phyloP scores from a whole-genome alignment of 441 rosid species.

The Erodium trifolium region DNA sequence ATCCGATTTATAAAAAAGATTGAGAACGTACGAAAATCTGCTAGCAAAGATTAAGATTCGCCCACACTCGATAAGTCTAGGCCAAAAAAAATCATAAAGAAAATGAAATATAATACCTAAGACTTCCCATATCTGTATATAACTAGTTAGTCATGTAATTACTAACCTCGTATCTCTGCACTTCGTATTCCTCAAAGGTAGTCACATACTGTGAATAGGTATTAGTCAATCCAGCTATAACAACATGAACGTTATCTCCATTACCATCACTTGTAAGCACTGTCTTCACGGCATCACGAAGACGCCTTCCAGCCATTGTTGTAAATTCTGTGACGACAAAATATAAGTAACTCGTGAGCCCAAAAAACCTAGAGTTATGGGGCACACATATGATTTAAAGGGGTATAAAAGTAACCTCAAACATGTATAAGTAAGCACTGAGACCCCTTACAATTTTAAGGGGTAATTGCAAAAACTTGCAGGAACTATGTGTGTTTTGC shows the following conservation, averaged over 20 bases:
- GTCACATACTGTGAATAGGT: slow-evolving; percentile 91
- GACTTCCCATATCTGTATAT: background rate
- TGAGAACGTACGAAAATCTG: background rate
- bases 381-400: background rate
- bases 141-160: background rate
- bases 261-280: slow-evolving; percentile 26
- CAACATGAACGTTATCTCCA: slow-evolving; percentile 49
- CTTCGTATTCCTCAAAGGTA: slow-evolving; percentile 78
- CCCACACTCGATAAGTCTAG: background rate
- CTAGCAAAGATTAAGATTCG: background rate
- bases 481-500: too few relatives aligned
- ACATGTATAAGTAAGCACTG: background rate
- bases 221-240: slow-evolving; percentile 84
- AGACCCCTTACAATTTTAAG: background rate
- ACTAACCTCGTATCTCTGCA: slow-evolving; percentile 88
- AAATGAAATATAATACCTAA: background rate
- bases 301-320: slow-evolving; percentile 98
- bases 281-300: slow-evolving; percentile 76
- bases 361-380: background rate
- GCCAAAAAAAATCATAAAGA: background rate
- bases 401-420: background rate
- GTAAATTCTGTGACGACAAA: slow-evolving; percentile 59
- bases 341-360: slow-evolving; percentile 1
- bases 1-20: background rate
- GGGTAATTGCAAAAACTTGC: too few relatives aligned